Conservation (phyloP, 371 early-diverging fungal species). For the Gilbertella persicaria region DNA sequence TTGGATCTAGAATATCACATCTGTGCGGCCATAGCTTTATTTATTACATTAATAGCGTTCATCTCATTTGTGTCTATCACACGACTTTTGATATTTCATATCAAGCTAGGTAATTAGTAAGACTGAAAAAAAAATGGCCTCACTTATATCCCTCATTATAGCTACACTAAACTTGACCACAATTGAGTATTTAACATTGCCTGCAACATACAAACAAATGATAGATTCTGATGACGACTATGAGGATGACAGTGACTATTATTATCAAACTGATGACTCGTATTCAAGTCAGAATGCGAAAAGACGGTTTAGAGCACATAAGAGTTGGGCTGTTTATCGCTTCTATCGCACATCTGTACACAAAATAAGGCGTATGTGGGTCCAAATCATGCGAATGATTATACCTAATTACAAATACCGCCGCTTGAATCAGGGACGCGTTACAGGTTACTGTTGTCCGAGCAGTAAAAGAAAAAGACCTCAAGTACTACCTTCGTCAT, state of each 20-base stretch:
- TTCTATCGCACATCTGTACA: constrained; percentile 10
- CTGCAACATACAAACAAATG: not conserved
- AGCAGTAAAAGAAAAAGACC: constrained; percentile 3
- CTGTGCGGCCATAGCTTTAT: constrained; percentile 4
- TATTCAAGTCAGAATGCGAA: not conserved
- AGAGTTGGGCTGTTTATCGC: not conserved
- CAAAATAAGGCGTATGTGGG: constrained; percentile 17
- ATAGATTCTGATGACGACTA: constrained; percentile 1
- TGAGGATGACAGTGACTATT: constrained; percentile 8
- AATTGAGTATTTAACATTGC: constrained; percentile 45
- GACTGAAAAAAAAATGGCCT: constrained; percentile 1
- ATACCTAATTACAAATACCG: constrained; percentile 15
- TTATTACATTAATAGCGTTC: constrained; percentile 15
- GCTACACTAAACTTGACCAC: constrained; percentile 51
- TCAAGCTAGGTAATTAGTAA: constrained; percentile 38
- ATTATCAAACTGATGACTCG: constrained; percentile 4
- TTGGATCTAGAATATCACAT: constrained; percentile 4
- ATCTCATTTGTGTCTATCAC: constrained; percentile 37
- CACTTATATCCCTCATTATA: constrained; percentile 10
- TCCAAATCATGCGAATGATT: constrained; percentile 1
- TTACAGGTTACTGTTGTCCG: not conserved
- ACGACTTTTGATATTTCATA: constrained; percentile 48
- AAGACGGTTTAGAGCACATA: not conserved
- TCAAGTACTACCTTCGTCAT: not conserved
- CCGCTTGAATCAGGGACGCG: constrained; percentile 3